Conservation (phyloP, 106 monocot species). For the Acorus calamus region DNA sequence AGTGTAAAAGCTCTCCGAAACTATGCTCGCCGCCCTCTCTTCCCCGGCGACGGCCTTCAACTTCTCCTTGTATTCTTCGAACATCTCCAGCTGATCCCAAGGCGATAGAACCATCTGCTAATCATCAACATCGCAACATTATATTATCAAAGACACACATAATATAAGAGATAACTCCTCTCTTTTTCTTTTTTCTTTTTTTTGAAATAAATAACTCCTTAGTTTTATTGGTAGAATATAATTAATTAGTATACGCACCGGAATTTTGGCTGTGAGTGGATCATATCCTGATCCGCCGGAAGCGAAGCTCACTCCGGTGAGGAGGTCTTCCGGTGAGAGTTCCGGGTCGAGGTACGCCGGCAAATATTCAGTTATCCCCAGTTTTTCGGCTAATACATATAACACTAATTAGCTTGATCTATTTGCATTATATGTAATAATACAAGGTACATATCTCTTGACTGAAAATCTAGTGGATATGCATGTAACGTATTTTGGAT, state of each 20-base stretch:
- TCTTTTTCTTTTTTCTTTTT: too few species aligned
- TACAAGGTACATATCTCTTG: too few species aligned
- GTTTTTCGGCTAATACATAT: neutral
- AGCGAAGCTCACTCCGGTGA: slow-evolving; percentile 13
- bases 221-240: too few species aligned
- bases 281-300: slow-evolving; percentile 15
- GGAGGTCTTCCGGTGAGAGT: slow-evolving; percentile 7
- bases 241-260: neutral
- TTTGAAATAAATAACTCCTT: too few species aligned
- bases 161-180: too few species aligned
- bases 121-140: neutral
- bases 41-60: slow-evolving; percentile 32
- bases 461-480: too few species aligned
- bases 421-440: too few species aligned
- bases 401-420: too few species aligned
- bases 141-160: too few species aligned
- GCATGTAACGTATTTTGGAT: too few species aligned
- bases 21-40: slow-evolving; percentile 20
- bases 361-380: slow-evolving; percentile 8
- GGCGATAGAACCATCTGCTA: slow-evolving; percentile 40
- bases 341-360: slow-evolving; percentile 10
- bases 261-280: slow-evolving; percentile 4
- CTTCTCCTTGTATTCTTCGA: slow-evolving; percentile 47
- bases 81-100: slow-evolving; percentile 37
- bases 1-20: slow-evolving; percentile 23